Percentiles rank a stretch among this genome's conserved stretches.
phyloP scores from a whole-genome alignment of 2,329 filamentous ascomycete species.

The Xylaria sp. region DNA sequence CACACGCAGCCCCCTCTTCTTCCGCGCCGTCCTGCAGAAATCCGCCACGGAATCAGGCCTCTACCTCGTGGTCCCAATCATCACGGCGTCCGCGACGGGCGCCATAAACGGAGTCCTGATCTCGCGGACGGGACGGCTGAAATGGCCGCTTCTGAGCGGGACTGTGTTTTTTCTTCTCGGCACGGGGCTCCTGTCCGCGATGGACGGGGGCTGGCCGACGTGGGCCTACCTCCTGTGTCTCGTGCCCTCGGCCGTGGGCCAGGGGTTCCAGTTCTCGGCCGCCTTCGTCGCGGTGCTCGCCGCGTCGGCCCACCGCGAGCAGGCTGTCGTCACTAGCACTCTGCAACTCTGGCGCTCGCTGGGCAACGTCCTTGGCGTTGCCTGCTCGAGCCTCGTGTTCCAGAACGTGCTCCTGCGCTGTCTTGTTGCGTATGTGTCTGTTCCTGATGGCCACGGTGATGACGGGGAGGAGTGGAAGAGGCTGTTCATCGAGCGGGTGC shows the following conservation, averaged over 20 bases:
- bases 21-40: slow-evolving; percentile 74
- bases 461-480: slow-evolving; percentile 59
- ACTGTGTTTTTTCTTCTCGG: slow-evolving; percentile 55
- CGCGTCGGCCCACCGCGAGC: slow-evolving; percentile 62
- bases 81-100: slow-evolving; percentile 60
- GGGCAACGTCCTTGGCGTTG: slow-evolving; percentile 76
- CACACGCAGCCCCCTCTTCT: slow-evolving; percentile 67
- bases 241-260: slow-evolving; percentile 60
- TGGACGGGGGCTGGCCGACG: slow-evolving; percentile 58
- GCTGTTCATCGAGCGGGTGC: slow-evolving; percentile 57
- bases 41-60: slow-evolving; percentile 74
- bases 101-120: slow-evolving; percentile 67
- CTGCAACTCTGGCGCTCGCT: slow-evolving; percentile 74
- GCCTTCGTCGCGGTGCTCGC: slow-evolving; percentile 68
- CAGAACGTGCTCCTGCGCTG: slow-evolving; percentile 71
- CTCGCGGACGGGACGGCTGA: slow-evolving; percentile 62
- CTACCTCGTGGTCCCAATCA: slow-evolving; percentile 68
- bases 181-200: slow-evolving; percentile 53
- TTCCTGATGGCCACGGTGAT: slow-evolving; percentile 35
- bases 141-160: slow-evolving; percentile 63
- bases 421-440: slow-evolving; percentile 59
- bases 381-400: slow-evolving; percentile 71
- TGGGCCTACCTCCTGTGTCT: slow-evolving; percentile 61
- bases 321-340: slow-evolving; percentile 73
- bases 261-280: slow-evolving; percentile 69